Percentiles rank a stretch among this genome's conserved stretches.
Conservation (phyloP, 306 rosid genomes). For the Delonix regia region DNA sequence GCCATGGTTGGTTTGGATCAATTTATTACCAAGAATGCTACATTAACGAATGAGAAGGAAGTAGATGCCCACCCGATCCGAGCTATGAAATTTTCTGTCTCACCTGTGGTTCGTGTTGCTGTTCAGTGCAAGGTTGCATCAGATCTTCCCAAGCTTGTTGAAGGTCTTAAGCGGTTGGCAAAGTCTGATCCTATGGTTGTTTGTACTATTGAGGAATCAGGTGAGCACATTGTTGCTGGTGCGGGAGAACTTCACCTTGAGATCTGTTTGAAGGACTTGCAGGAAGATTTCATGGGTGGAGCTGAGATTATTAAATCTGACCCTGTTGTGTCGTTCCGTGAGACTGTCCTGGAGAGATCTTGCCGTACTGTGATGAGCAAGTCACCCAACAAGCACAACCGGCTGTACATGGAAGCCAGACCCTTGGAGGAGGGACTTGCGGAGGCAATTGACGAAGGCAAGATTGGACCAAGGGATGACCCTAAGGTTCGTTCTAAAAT, state of each 20-base stretch:
- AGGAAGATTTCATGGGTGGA: constrained; percentile 95
- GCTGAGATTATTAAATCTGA: constrained; percentile 87
- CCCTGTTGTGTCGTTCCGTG: constrained; percentile 93
- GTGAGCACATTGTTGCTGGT: constrained; percentile 95
- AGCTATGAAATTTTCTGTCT: constrained; percentile 94
- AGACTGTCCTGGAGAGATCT: constrained; percentile 84
- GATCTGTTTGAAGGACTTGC: constrained; percentile 91
- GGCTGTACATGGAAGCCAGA: constrained; percentile 83
- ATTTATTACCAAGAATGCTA: constrained; percentile 88
- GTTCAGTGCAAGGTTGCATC: constrained; percentile 97
- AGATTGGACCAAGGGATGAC: constrained; percentile 84
- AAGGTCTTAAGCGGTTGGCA: constrained; percentile 91
- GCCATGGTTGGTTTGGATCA: constrained; percentile 96
- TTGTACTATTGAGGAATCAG: constrained; percentile 89
- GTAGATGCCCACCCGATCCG: constrained; percentile 85
- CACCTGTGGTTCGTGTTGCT: constrained; percentile 92
- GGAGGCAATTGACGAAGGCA: constrained; percentile 81
- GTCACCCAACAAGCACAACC: constrained; percentile 93
- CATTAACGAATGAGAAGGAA: constrained; percentile 91
- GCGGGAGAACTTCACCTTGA: constrained; percentile 98
- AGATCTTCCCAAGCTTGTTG: constrained; percentile 96
- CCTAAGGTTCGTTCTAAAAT: constrained; percentile 71
- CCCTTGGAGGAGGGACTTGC: constrained; percentile 69
- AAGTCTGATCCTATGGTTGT: constrained; percentile 97
- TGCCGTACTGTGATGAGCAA: constrained; percentile 90